Evolutionary conservation across 495 filamentous ascomycete species (phyloP).

Genomic region (Podospora australis): DNA sequence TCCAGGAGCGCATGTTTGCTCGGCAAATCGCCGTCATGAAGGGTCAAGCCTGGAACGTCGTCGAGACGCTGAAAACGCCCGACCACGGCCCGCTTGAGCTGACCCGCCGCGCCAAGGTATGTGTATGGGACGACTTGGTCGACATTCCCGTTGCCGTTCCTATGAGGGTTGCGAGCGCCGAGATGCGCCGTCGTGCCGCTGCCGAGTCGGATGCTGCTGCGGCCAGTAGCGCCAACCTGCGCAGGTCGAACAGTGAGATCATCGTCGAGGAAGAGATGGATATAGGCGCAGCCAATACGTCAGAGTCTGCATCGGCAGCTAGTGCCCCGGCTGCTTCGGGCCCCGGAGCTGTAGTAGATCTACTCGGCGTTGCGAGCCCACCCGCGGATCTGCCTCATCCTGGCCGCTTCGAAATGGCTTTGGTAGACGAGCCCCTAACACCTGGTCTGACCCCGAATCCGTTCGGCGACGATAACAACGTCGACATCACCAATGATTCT

Average conservation of each 20-base stretch:
- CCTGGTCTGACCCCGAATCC: not conserved
- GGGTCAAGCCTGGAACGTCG: conserved; percentile 97
- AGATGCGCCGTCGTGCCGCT: conserved; percentile 56
- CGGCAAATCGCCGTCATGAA: conserved; percentile 98
- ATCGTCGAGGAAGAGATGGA: conserved; percentile 27
- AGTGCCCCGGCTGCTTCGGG: conserved; percentile 34
- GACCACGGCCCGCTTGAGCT: conserved; percentile 94
- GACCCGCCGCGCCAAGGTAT: conserved; percentile 81
- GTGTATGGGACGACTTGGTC: conserved; percentile 96
- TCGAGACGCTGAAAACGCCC: conserved; percentile 85
- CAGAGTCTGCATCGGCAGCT: conserved; percentile 29
- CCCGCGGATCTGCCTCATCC: conserved; percentile 65
- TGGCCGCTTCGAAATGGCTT: conserved; percentile 75
- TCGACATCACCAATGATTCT: not conserved
- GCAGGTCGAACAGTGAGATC: conserved; percentile 4
- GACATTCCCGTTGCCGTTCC: conserved; percentile 92
- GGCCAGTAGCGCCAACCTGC: not conserved
- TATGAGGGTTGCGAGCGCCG: conserved; percentile 72
- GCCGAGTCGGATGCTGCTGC: conserved; percentile 12
- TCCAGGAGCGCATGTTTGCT: conserved; percentile 97
- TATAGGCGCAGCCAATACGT: conserved; percentile 19
- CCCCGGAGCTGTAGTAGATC: conserved; percentile 41
- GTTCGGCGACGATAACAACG: not conserved
- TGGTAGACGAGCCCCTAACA: conserved; percentile 4
- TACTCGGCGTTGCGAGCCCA: conserved; percentile 60